Base-by-base conservation (phyloP, 768 basidiomycete species). In the Lactarius trivialis region DNA sequence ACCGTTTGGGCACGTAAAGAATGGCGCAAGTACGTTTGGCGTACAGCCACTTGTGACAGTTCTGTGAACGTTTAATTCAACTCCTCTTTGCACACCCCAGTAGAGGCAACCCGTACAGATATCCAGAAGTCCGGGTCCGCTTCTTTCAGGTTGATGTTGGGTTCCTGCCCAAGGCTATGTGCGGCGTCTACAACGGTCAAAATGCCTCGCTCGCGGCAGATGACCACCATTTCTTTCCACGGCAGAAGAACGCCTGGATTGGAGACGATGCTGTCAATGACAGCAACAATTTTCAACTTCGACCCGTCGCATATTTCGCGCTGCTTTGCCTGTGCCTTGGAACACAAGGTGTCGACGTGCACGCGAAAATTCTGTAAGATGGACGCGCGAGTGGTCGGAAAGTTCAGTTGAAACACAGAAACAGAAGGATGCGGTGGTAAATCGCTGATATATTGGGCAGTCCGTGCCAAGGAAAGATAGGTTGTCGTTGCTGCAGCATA, bases 11-110 rank as follows among this genome's bases (percentile, higher is more conserved):
- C 6, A 90, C 88, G 70, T 93, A 94, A 17, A 94, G 75, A 19
- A 87, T 76, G 0, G 89, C 84, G 50, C 79, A 84, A 1, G 82
- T 76, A 6, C 91, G 80, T 71, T 89, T 86, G 3, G 82, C 78
- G 67, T 79, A 85, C 2, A 93, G 74, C 91, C 93, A 95, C 73
- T 94, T 93, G 73, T 93, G 88, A 66, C 86, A 88, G 68, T 92
- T 92, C 83, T 89, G 63, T 30, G 32, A 41, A n/a, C 19, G 30
- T 17, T 24, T 43, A 7, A 53, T 56, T 58, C 43, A 39, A 8
- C 28, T 58, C 37, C 32, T 43, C 45, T 7, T 28, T 19, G 28
- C 9, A 26, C 21, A 24, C n/a, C 14, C 17, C 2, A 17, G 26
- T 15, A 39, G 32, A 32, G 26, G 24, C 48, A 19, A 3, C 4